Evolutionary conservation across 2,329 filamentous ascomycete species (phyloP).

Genomic region (Tolypocladium pustulatum): DNA sequence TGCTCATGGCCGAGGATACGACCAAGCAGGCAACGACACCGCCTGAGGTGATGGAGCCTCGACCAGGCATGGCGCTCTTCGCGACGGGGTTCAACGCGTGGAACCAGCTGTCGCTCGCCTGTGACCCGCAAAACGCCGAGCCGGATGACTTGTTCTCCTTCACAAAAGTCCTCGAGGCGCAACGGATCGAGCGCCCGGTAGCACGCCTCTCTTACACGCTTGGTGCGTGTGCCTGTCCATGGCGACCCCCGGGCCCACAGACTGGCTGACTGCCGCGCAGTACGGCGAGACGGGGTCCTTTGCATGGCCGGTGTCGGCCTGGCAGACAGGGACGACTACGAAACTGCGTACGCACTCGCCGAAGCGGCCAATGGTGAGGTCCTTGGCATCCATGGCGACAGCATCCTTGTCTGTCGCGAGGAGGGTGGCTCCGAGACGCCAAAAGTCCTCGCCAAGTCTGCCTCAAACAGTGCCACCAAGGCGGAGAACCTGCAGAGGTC

Average conservation of each 20-base stretch:
- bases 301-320: constrained; percentile 11
- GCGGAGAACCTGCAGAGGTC: constrained; percentile 1
- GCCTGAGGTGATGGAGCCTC: not conserved
- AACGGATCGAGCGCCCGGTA: constrained; percentile 22
- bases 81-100: constrained; percentile 50
- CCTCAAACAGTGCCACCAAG: constrained; percentile 11
- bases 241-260: not conserved
- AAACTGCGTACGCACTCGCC: constrained; percentile 2
- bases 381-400: constrained; percentile 1
- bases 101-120: constrained; percentile 37
- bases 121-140: constrained; percentile 13
- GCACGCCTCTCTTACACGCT: constrained; percentile 33
- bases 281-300: constrained; percentile 9
- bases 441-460: constrained; percentile 10
- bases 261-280: constrained; percentile 5
- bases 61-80: constrained; percentile 35
- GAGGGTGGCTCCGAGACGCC: not conserved
- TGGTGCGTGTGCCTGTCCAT: constrained; percentile 23
- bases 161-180: constrained; percentile 25
- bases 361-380: constrained; percentile 9
- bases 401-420: too few species aligned
- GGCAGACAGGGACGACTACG: not conserved
- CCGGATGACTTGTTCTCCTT: constrained; percentile 37
- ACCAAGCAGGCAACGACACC: not conserved
- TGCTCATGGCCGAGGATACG: not conserved